Evolutionary conservation across 208 protist species (phyloP), one percentile per base, ranked within the genome.

Genomic region (Vickermania ingenoplastis): DNA sequence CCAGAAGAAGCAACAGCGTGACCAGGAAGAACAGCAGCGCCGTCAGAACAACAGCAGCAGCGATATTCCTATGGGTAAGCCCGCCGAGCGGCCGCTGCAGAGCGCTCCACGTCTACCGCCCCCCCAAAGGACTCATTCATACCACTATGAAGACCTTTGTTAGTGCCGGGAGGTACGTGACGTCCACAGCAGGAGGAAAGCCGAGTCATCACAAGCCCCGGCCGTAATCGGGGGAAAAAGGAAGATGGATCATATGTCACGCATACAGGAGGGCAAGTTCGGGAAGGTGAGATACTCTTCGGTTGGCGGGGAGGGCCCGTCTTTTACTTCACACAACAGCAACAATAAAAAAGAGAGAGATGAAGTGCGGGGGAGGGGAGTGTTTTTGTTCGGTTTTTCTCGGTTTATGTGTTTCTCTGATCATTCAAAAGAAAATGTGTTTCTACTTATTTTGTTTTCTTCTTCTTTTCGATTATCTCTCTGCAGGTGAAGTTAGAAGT

Each of bases 381-480:
- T 92, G 17, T 72, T 86, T 7, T 81, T 89, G 28, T 79, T 89
- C 57, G 85, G 81, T 7, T 61, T 92, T n/a, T n/a, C n/a, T n/a
- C n/a, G n/a, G n/a, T n/a, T n/a, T n/a, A n/a, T n/a, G n/a, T n/a
- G n/a, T n/a, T n/a, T n/a, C n/a, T n/a, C n/a, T n/a, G n/a, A n/a
- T n/a, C n/a, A n/a, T n/a, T n/a, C n/a, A n/a, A n/a, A n/a, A n/a
- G n/a, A n/a, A n/a, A n/a, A n/a, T n/a, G n/a, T n/a, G n/a, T n/a
- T n/a, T n/a, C 17, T 48, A 48, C 36, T 48, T 17, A 48, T 17
- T 48, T 17, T n/a, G 11, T 17, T 48, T 17, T 48, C 36, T 17
- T 48, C 36, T 48, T 48, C 36, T 48, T n/a, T 48, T 48, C 36
- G 7, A 17, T 48, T n/a, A n/a, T n/a, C n/a, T n/a, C n/a, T n/a